Conservation (phyloP, 345 rosid species). For the Clausena lansium region DNA sequence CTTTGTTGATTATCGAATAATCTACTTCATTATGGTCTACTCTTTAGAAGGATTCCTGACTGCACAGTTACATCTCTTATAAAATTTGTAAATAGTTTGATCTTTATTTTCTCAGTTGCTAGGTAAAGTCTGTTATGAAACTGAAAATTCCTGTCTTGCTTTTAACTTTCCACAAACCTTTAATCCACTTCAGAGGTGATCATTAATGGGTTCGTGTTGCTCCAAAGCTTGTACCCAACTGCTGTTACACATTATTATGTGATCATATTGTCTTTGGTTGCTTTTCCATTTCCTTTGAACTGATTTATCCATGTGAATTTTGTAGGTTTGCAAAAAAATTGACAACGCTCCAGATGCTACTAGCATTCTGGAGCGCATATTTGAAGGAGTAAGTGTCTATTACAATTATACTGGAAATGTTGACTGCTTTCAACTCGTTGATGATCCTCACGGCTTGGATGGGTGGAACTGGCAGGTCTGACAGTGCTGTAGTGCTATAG, state of each 20-base stretch:
- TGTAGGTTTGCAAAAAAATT: constrained; percentile 75
- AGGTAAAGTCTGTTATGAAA: neutral
- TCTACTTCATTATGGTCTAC: constrained; percentile 6
- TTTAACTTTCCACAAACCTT: neutral
- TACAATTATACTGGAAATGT: constrained; percentile 79
- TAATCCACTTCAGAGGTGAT: neutral
- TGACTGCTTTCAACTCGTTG: constrained; percentile 79
- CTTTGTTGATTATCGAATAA: neutral
- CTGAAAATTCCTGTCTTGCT: neutral
- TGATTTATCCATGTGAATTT: neutral
- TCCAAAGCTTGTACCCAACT: neutral
- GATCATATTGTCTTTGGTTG: neutral
- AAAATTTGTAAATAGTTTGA: neutral
- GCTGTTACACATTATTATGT: neutral
- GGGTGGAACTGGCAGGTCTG: constrained; percentile 96
- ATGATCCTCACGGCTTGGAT: constrained; percentile 92
- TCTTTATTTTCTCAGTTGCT: neutral
- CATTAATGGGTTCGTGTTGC: neutral
- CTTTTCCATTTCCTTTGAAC: neutral
- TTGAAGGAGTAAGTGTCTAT: constrained; percentile 63
- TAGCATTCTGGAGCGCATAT: constrained; percentile 67
- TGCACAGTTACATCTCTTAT: too few species aligned
- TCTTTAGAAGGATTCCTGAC: neutral
- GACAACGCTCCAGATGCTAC: constrained; percentile 54
- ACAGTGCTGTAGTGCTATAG: neutral